Evolutionary conservation across 2,329 filamentous ascomycete genomes (phyloP), one percentile per base, ranked within the genome.

Genomic region (Colletotrichum sp.): DNA sequence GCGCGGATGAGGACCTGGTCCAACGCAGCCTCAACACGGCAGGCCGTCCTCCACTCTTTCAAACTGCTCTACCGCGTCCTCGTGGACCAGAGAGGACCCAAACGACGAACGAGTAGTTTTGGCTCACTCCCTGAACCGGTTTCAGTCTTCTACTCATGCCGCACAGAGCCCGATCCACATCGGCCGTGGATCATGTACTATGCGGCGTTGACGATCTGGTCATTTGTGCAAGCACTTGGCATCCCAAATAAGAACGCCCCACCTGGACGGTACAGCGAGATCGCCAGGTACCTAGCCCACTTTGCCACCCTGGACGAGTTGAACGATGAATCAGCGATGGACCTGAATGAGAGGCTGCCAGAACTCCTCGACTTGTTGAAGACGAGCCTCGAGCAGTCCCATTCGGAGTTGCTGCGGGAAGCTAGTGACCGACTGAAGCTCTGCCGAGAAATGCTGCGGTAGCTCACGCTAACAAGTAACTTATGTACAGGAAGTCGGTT

Each of bases 181-280:
- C 90, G 95, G 30, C 95, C 96, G 0, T 98, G 96, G 95, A 94
- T 98, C 59, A 90, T 98, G 82, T 98, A 98, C 85, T 96, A 96
- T 79, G 94, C 96, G 0, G 92, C 93, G 1, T 87, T 98, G 69
- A 94, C 95, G 65, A 95, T 98, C 13, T 98, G 95, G 95, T 94
- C 92, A 5, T 98, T 96, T 81, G 95, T 95, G 4, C 95, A 93
- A 80, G 95, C 96, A 1, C 85, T 96, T 16, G 94, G 95, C 3
- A 69, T 75, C 14, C 72, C 72, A 2, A 61, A 24, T 13, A 69
- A 18, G 32, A 69, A 60, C 7, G 75, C 72, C n/a, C 43, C 78
- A 9, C 77, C 74, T 9, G 75, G 63, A 18, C 39, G 75, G 60
- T 83, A 86, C 16, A 80, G 81, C 4, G 82, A 83, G 4, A 83